Evolutionary conservation across 768 basidiomycete genomes (phyloP), one percentile per base, ranked within the genome.

Genomic region (Mycena leptocephala): DNA sequence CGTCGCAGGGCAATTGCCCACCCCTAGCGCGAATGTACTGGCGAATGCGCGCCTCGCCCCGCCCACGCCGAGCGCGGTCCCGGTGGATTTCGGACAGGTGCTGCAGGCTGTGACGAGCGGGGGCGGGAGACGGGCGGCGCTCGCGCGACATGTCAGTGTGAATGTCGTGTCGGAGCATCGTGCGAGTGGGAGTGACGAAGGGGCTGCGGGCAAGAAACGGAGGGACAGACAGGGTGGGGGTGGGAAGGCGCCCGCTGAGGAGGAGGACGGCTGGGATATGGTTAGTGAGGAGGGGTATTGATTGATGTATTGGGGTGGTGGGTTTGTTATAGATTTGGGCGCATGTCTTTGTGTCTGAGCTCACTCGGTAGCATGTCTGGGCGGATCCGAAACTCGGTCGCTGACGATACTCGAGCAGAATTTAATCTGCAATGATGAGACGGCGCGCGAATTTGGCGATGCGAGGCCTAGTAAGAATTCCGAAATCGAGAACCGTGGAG

Each of bases 31-130:
- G n/a, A n/a, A 7, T 41, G 59, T 20, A n/a, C 35, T 5, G 35
- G n/a, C 37, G 10, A 16, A 63, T 5, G 20, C 28, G 18, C 64
- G 48, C 30, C 88, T 95, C 8, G 86, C 89, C 1, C 87, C 92
- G 5, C 95, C 95, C 1, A 94, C 94, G 0, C 91, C 94, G 0
- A 82, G 91, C 0, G 79, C 85, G 16, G n/a, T 96, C 81, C 84
- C 86, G 0, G 87, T 96, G 1, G 95, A 96, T 68, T 96, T 96
- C 80, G 88, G 90, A 13, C 95, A 96, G 80, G 89, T 96, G 5
- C 82, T 96, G 64, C 95, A 96, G 81, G 95, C 94, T 14, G 95
- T 93, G 18, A 92, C 92, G 20, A 90, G 76, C 39, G 75, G 76
- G 63, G 76, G 75, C 26, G 78, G 75, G 33, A 66, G 74, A 72